Conservation (phyloP, 2,329 filamentous ascomycete species). For the Orbilia brochopaga region DNA sequence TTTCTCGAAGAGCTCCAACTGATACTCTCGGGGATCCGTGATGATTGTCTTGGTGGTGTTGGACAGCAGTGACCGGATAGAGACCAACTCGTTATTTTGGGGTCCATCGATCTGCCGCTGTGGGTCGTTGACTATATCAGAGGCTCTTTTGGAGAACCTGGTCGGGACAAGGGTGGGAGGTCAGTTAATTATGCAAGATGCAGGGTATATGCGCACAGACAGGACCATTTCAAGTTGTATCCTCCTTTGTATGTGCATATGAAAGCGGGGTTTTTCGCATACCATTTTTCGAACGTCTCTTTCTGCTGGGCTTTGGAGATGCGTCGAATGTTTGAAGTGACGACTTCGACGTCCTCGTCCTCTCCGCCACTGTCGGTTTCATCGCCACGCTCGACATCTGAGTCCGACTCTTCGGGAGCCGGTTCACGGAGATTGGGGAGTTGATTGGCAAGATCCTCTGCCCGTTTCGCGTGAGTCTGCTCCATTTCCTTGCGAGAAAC, state of each 20-base stretch:
- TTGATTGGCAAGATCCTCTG: conserved; percentile 17
- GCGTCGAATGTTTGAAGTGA: conserved; percentile 16
- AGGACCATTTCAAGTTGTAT: too few relatives aligned
- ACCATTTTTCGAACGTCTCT: conserved; percentile 43
- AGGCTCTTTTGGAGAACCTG: conserved; percentile 33
- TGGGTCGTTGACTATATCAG: conserved; percentile 23
- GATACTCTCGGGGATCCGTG: conserved; percentile 82
- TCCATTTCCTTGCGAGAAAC: conserved; percentile 11
- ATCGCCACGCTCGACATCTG: conserved; percentile 21
- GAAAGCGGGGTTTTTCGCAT: conserved; percentile 10
- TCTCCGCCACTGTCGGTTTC: conserved; percentile 22
- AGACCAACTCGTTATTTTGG: conserved; percentile 31
- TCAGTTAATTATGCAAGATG: neutral
- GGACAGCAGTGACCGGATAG: conserved; percentile 24
- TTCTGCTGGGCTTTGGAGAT: conserved; percentile 30
- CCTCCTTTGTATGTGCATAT: too few relatives aligned
- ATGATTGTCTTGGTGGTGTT: conserved; percentile 66
- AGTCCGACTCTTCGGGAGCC: conserved; percentile 6
- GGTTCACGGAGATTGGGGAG: neutral
- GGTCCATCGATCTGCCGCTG: conserved; percentile 15
- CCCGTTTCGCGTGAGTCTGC: conserved; percentile 10
- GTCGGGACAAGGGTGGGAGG: neutral
- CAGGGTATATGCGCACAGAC: conserved; percentile 1
- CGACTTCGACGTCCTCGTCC: conserved; percentile 18
- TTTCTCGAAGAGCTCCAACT: conserved; percentile 85